Percentiles rank a stretch among this genome's conserved stretches.
Conservation (phyloP, 2,329 filamentous ascomycete species). For the Aspergillus fischeri region DNA sequence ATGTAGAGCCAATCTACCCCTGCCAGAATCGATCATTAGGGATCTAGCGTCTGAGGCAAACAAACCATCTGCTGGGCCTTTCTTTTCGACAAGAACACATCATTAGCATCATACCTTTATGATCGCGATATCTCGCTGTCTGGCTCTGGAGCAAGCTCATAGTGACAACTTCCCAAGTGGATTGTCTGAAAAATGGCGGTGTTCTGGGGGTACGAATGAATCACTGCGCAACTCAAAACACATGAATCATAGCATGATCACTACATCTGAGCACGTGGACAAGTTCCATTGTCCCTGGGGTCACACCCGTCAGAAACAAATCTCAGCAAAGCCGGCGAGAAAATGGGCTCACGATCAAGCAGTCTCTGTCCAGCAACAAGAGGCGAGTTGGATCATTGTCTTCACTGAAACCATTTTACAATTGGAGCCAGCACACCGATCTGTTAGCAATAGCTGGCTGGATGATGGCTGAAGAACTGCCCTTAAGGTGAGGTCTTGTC, state of each 20-base stretch:
- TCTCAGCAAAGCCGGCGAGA: background rate
- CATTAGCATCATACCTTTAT: background rate
- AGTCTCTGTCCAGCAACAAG: background rate
- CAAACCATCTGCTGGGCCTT: background rate
- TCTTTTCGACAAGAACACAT: too few relatives aligned
- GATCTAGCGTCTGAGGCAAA: background rate
- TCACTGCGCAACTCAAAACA: background rate
- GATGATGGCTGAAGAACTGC: background rate
- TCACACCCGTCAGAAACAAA: background rate
- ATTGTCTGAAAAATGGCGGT: background rate
- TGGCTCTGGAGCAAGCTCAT: background rate
- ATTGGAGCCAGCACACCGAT: background rate
- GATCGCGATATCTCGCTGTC: background rate
- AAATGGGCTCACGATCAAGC: background rate
- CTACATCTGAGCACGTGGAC: background rate
- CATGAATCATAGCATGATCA: background rate
- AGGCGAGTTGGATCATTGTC: background rate
- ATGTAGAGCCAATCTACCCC: background rate
- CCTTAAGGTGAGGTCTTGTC: slow-evolving; percentile 1
- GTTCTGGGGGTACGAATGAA: background rate
- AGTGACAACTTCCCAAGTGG: background rate
- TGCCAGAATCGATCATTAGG: background rate
- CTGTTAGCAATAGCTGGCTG: background rate
- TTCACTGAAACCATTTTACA: background rate
- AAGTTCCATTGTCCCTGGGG: background rate